Conservation (phyloP, 2,329 filamentous ascomycete genomes). For the Acephala macrosclerotiorum region DNA sequence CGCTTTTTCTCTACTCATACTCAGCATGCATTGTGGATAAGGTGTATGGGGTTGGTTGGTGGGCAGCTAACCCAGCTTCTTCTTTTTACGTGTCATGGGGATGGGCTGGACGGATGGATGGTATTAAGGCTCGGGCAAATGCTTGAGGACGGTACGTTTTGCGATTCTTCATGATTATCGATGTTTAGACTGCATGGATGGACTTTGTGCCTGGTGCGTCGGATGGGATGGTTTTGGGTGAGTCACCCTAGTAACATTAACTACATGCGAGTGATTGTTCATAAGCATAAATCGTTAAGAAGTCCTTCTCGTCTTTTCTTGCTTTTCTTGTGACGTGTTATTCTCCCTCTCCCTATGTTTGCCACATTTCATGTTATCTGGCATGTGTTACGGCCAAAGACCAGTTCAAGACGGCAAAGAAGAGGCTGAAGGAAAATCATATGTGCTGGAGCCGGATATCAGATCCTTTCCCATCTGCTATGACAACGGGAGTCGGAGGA, state of each 20-base stretch:
- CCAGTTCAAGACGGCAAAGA: not conserved
- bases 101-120: conserved; percentile 11
- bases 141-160: not conserved
- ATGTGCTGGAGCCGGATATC: conserved; percentile 1
- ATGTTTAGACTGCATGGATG: conserved; percentile 9
- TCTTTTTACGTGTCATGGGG: not conserved
- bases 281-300: conserved; percentile 18
- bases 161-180: not conserved
- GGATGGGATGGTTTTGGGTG: conserved; percentile 1
- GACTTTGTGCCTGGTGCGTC: conserved; percentile 7
- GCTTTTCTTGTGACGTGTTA: not conserved
- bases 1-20: conserved; percentile 15
- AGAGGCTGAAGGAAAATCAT: conserved; percentile 7
- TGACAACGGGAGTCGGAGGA: not conserved
- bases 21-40: conserved; percentile 34
- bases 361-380: too few relatives aligned
- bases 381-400: not conserved
- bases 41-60: conserved; percentile 27
- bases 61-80: not conserved
- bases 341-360: not conserved
- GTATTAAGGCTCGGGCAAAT: conserved; percentile 10
- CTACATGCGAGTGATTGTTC: conserved; percentile 17
- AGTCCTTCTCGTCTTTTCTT: not conserved
- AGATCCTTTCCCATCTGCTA: not conserved
- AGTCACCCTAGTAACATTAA: conserved; percentile 1